phyloP scores from a whole-genome alignment of 768 basidiomycete species.

The Suillus decipiens region DNA sequence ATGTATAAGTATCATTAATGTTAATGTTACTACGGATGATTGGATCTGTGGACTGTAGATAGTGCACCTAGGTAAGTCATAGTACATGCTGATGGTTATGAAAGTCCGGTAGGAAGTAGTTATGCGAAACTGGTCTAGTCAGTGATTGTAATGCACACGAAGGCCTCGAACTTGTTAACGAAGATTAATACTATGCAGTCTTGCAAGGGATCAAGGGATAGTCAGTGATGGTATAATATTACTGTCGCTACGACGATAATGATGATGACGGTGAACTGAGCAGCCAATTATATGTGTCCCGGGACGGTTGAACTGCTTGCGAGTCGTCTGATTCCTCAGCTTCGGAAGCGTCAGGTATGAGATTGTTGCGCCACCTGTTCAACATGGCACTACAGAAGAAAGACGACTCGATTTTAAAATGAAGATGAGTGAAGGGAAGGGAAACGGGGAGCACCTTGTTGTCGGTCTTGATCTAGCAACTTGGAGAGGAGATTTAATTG shows the following conservation, averaged over 20 bases:
- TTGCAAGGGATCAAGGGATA: constrained; percentile 4
- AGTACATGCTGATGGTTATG: background rate
- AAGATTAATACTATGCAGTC: background rate
- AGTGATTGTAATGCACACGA: background rate
- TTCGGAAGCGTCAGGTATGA: constrained; percentile 10
- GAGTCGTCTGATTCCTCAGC: constrained; percentile 27
- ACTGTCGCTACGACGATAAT: background rate
- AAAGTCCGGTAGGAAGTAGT: background rate
- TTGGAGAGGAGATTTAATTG: constrained; percentile 19
- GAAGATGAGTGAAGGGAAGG: background rate
- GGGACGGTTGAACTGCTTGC: constrained; percentile 8
- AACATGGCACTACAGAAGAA: constrained; percentile 4
- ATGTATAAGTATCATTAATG: too few species aligned
- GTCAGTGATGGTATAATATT: background rate
- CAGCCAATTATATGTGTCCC: constrained; percentile 16
- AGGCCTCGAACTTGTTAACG: background rate
- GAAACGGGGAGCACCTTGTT: constrained; percentile 17
- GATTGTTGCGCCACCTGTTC: constrained; percentile 18
- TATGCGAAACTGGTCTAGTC: background rate
- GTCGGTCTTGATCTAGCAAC: constrained; percentile 18
- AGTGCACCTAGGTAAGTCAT: background rate
- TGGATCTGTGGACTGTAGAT: background rate
- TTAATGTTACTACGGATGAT: background rate
- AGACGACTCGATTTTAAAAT: background rate
- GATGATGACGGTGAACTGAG: constrained; percentile 10